Evolutionary conservation across 75 land plant genomes (phyloP).

Genomic region (Larix kaempferi): DNA sequence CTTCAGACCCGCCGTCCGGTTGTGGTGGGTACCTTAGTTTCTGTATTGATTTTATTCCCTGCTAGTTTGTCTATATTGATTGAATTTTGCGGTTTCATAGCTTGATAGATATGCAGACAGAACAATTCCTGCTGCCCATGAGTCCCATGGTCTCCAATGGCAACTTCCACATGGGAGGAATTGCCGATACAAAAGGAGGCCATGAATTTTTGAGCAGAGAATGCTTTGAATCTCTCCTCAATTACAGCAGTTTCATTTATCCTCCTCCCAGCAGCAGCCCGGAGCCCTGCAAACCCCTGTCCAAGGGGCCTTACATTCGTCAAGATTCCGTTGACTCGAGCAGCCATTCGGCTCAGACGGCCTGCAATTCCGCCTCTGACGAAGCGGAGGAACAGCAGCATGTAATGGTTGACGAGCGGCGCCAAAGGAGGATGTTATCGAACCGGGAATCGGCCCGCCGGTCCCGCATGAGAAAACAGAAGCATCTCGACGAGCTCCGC

Average conservation of each 20-base stretch:
- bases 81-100: background rate
- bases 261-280: background rate
- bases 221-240: background rate
- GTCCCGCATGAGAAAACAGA: constrained; percentile 76
- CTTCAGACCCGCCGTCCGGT: constrained; percentile 5
- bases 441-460: constrained; percentile 91
- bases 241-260: background rate
- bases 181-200: background rate
- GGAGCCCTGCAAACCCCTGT: background rate
- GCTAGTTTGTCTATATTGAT: background rate
- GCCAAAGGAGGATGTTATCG: constrained; percentile 70
- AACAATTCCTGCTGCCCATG: background rate
- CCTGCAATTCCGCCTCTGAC: constrained; percentile 52
- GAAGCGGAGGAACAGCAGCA: constrained; percentile 49
- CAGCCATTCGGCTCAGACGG: constrained; percentile 4
- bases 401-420: constrained; percentile 45
- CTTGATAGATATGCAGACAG: constrained; percentile 1
- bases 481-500: constrained; percentile 70
- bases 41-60: background rate
- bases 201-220: background rate
- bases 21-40: background rate
- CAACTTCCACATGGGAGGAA: background rate
- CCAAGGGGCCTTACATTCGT: background rate
- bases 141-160: background rate
- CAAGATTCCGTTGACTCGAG: background rate